phyloP scores from a whole-genome alignment of 2,329 filamentous ascomycete genomes.

The Fusarium algeriense region DNA sequence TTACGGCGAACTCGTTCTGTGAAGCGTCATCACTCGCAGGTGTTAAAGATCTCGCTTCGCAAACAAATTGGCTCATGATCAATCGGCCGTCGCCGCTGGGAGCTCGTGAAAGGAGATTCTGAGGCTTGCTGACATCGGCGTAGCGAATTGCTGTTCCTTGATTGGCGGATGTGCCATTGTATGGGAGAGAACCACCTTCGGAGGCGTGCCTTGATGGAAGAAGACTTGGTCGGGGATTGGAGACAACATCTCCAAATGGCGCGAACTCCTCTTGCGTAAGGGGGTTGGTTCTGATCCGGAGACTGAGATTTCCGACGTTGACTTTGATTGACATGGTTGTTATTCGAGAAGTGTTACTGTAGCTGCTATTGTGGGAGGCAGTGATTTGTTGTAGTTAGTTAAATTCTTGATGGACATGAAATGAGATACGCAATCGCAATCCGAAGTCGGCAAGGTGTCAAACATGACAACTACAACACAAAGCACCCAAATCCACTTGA shows the following conservation, averaged over 20 bases:
- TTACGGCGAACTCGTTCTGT: conserved; percentile 66
- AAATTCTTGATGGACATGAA: background rate
- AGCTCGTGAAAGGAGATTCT: conserved; percentile 76
- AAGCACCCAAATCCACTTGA: conserved; percentile 61
- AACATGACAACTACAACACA: background rate
- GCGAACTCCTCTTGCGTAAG: conserved; percentile 78
- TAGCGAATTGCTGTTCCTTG: conserved; percentile 93
- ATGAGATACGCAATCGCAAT: background rate
- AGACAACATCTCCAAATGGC: conserved; percentile 85
- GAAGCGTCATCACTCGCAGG: conserved; percentile 21
- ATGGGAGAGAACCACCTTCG: conserved; percentile 53
- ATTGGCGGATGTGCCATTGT: conserved; percentile 74
- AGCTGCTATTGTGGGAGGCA: background rate
- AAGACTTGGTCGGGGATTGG: conserved; percentile 74
- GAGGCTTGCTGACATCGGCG: conserved; percentile 79
- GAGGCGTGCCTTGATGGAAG: conserved; percentile 62
- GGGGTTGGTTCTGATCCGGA: conserved; percentile 68
- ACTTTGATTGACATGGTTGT: conserved; percentile 46
- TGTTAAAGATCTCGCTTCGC: conserved; percentile 59
- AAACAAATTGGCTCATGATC: conserved; percentile 91
- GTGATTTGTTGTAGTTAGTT: background rate
- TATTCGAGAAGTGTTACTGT: background rate
- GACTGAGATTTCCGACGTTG: conserved; percentile 37
- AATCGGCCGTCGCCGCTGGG: conserved; percentile 67
- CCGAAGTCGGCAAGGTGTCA: conserved; percentile 17